Evolutionary conservation across 108 stramenopile genomes (phyloP), one percentile per base, ranked within the genome.

Genomic region (Mayamaea pseudoterrestris): DNA sequence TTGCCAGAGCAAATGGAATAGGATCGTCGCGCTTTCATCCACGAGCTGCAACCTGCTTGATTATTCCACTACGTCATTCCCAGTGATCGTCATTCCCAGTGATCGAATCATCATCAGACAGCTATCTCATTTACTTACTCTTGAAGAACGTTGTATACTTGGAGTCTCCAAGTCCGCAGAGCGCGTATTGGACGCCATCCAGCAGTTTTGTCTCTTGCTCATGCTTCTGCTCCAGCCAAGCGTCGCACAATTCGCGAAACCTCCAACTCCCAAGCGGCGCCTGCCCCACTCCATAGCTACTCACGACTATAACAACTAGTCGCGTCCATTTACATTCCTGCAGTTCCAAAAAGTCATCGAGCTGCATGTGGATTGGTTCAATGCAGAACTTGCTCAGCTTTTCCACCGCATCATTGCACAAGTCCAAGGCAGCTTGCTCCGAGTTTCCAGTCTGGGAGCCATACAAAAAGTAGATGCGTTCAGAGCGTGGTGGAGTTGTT

Each of bases 401-500:
- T 1, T 30, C 11, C 24, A 69, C 68, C 18, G 68, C 31, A 27
- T 60, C 30, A 12, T 44, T 34, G 41, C 63, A 65, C 42, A 89
- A 64, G 21, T 76, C 61, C 28, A 72, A 47, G 16, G 86, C 86
- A 30, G 71, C 71, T 37, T 75, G 66, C 51, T 87, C 85, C 43
- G 78, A 80, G 50, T 87, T 87, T 35, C 86, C 86, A 50, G 79
- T 89, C 60, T 83, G 81, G 26, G 81, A 83, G 11, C 76, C 86
- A 62, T 74, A 89, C 50, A 89, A 62, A 30, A 89, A 73, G 30
- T 66, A 73, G 3, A 89, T 42, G 35, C 74, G 55, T 50, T 69
- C 59, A 16, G 34, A 30, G 3, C 50, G 43, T 39, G 37, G 8
- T 34, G 32, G 9, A 11, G 9, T 20, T 39, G 37, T 39, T 20